A percentile compares a stretch with the other conserved stretches of the same genome.
phyloP scores from a whole-genome alignment of 768 basidiomycete species.

The Boletus subparvulus region DNA sequence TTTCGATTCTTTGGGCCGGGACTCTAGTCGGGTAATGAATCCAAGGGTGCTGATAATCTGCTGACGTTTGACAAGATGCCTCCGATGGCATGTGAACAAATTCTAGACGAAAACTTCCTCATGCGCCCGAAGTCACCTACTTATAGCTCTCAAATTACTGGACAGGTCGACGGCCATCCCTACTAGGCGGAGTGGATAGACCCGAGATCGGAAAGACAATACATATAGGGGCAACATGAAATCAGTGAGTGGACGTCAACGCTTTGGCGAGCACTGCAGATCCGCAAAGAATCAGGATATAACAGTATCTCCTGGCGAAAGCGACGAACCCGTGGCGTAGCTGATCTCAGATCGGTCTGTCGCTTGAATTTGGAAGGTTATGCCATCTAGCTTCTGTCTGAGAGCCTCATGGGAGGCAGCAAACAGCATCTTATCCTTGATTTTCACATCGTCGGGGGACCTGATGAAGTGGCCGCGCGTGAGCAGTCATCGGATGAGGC shows the following conservation, averaged over 20 bases:
- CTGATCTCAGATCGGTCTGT: constrained; percentile 76
- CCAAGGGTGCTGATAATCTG: neutral
- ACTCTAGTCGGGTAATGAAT: neutral
- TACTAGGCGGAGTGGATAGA: neutral
- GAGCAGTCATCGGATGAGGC: neutral
- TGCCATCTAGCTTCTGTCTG: constrained; percentile 68
- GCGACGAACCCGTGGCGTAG: constrained; percentile 60
- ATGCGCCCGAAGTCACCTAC: neutral
- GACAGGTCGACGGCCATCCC: neutral
- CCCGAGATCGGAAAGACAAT: neutral
- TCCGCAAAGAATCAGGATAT: neutral
- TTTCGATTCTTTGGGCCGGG: neutral
- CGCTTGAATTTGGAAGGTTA: constrained; percentile 81
- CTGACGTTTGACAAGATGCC: neutral
- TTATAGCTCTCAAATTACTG: constrained; percentile 1
- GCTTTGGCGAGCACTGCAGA: constrained; percentile 23
- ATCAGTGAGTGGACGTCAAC: constrained; percentile 15
- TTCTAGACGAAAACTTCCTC: constrained; percentile 5
- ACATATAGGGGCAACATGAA: neutral
- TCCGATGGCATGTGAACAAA: constrained; percentile 4
- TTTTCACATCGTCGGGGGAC: constrained; percentile 81
- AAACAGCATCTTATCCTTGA: constrained; percentile 92
- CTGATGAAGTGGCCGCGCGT: constrained; percentile 39
- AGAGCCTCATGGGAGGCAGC: constrained; percentile 86
- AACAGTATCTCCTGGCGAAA: neutral